A percentile compares a stretch with the other conserved stretches of the same genome.
Evolutionary conservation across 805 yeast species (phyloP).

Genomic region (Pichia phayaonensis): DNA sequence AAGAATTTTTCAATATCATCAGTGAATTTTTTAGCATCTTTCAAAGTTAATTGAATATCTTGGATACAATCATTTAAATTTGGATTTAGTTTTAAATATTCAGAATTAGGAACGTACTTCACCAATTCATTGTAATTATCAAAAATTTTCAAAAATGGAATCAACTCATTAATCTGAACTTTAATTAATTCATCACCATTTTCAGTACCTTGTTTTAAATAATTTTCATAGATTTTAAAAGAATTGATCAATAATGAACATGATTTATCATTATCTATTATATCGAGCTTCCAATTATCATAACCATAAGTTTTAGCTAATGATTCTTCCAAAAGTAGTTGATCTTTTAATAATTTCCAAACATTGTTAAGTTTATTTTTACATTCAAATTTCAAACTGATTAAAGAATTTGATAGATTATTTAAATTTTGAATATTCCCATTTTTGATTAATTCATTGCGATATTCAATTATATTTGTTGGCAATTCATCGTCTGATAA

Average conservation of each 20-base stretch:
- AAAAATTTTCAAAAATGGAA: conserved; percentile 36
- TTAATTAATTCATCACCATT: conserved; percentile 50
- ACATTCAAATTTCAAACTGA: conserved; percentile 34
- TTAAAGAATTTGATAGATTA: conserved; percentile 38
- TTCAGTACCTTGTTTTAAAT: conserved; percentile 46
- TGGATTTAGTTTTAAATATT: conserved; percentile 30
- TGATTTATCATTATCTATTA: conserved; percentile 38
- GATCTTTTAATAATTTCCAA: conserved; percentile 39
- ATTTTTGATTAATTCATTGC: conserved; percentile 40
- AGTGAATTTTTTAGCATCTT: conserved; percentile 7
- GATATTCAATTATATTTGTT: conserved; percentile 44
- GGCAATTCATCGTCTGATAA: conserved; percentile 38
- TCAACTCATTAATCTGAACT: conserved; percentile 41
- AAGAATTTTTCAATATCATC: conserved; percentile 27
- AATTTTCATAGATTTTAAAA: conserved; percentile 37
- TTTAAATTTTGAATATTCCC: conserved; percentile 46
- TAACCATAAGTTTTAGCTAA: conserved; percentile 47
- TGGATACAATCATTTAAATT: conserved; percentile 25
- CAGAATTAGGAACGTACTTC: conserved; percentile 34
- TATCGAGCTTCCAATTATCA: conserved; percentile 43
- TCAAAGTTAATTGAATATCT: conserved; percentile 28
- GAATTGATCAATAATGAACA: conserved; percentile 29
- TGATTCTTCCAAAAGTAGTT: conserved; percentile 46
- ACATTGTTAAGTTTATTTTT: conserved; percentile 38
- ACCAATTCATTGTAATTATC: conserved; percentile 24